Evolutionary conservation across 352 stramenopile species (phyloP).

Genomic region (Saprolegnia parasitica): DNA sequence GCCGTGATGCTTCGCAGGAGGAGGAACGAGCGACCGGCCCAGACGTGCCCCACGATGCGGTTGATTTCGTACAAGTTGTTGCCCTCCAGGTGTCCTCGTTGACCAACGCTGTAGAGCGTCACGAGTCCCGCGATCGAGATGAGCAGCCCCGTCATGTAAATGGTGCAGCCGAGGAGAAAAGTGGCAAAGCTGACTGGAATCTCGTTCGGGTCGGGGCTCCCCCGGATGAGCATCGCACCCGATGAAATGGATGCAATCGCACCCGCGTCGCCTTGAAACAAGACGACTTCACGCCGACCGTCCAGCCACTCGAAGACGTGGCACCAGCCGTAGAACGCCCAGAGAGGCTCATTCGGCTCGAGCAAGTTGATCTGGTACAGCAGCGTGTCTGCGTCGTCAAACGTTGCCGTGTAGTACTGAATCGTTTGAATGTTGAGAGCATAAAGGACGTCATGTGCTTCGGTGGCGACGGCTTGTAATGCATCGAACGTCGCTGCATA

Average conservation of each 20-base stretch:
- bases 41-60: constrained; percentile 14
- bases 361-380: constrained; percentile 6
- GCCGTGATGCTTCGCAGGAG: constrained; percentile 12
- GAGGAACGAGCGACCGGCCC: constrained; percentile 13
- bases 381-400: not conserved
- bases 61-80: constrained; percentile 15
- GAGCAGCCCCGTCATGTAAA: constrained; percentile 15
- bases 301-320: constrained; percentile 11
- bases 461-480: not conserved
- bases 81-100: not conserved
- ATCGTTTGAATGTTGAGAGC: constrained; percentile 2
- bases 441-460: not conserved
- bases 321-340: constrained; percentile 18
- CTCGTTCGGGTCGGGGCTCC: not conserved
- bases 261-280: constrained; percentile 5
- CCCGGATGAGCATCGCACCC: not conserved
- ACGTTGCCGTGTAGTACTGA: constrained; percentile 14
- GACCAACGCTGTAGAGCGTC: not conserved
- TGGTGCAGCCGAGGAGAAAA: not conserved
- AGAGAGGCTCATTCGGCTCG: not conserved
- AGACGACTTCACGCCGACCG: constrained; percentile 9
- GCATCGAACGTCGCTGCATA: not conserved
- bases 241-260: not conserved
- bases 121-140: not conserved
- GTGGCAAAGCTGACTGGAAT: constrained; percentile 7